Evolutionary conservation across 1,284 basidiomycete genomes (phyloP).

Genomic region (Puccinia coronata): DNA sequence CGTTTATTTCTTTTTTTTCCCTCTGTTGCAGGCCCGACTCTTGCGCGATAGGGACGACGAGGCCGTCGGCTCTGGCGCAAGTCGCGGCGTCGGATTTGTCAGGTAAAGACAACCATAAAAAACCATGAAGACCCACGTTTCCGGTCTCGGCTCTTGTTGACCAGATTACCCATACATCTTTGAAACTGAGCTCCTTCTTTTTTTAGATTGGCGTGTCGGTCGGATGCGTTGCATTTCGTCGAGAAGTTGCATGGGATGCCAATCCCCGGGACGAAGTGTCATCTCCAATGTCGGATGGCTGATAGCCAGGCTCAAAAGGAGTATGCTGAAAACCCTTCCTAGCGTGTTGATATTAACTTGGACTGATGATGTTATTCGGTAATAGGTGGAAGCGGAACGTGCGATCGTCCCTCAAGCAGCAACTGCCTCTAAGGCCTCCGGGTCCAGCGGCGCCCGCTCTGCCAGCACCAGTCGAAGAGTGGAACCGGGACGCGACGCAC

Average conservation of each 20-base stretch:
- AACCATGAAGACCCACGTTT: neutral
- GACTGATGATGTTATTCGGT: neutral
- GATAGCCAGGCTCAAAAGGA: constrained; percentile 47
- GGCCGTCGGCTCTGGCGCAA: constrained; percentile 22
- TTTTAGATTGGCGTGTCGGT: constrained; percentile 7
- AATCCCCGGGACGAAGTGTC: neutral
- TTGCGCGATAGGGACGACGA: constrained; percentile 33
- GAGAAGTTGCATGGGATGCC: constrained; percentile 30
- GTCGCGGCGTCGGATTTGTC: constrained; percentile 38
- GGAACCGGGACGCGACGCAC: neutral
- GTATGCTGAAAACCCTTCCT: neutral
- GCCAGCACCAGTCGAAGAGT: neutral
- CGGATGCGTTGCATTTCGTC: constrained; percentile 32
- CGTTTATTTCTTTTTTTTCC: neutral
- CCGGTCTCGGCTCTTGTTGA: neutral
- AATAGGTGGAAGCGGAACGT: constrained; percentile 35
- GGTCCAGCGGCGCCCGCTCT: neutral
- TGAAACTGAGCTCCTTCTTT: neutral
- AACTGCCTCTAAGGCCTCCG: neutral
- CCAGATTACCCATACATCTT: neutral
- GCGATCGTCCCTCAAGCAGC: constrained; percentile 16
- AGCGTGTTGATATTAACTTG: neutral
- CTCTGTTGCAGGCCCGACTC: constrained; percentile 15
- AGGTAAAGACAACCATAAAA: constrained; percentile 1
- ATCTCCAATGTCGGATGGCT: constrained; percentile 45